Conservation (phyloP, 164 flowering plant genomes). For the Annona cherimola region DNA sequence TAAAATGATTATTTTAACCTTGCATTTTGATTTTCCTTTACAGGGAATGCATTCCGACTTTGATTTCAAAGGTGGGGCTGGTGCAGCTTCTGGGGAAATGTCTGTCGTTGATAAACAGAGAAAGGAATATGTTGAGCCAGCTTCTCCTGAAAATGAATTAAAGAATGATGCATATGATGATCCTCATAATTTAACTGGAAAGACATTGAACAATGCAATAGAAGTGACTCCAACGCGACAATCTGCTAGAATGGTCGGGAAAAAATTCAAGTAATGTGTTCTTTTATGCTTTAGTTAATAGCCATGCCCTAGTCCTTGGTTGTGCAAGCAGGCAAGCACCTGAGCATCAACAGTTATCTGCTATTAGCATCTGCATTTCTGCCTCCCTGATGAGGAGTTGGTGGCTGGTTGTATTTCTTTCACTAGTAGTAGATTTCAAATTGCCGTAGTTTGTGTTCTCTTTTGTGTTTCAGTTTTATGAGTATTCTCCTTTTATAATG, state of each 20-base stretch:
- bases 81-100: slow-evolving; percentile 34
- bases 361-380: not conserved
- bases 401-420: too few relatives aligned
- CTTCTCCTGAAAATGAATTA: slow-evolving; percentile 31
- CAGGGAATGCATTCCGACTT: slow-evolving; percentile 50
- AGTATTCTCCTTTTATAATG: not conserved
- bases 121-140: slow-evolving; percentile 21
- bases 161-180: slow-evolving; percentile 47
- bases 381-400: too few relatives aligned
- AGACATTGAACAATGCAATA: slow-evolving; percentile 20
- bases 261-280: slow-evolving; percentile 55
- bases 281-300: slow-evolving; percentile 3
- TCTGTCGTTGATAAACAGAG: slow-evolving; percentile 18
- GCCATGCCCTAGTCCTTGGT: not conserved
- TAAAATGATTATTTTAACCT: not conserved
- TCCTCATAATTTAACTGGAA: slow-evolving; percentile 18
- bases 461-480: not conserved
- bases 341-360: not conserved
- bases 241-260: slow-evolving; percentile 77
- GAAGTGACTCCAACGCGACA: slow-evolving; percentile 60
- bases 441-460: too few relatives aligned
- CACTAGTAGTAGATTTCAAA: too few relatives aligned
- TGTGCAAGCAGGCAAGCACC: not conserved
- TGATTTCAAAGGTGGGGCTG: slow-evolving; percentile 91
- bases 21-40: slow-evolving; percentile 4